Base-by-base conservation (phyloP, 2,329 filamentous ascomycete species). In the Coniella vitis region DNA sequence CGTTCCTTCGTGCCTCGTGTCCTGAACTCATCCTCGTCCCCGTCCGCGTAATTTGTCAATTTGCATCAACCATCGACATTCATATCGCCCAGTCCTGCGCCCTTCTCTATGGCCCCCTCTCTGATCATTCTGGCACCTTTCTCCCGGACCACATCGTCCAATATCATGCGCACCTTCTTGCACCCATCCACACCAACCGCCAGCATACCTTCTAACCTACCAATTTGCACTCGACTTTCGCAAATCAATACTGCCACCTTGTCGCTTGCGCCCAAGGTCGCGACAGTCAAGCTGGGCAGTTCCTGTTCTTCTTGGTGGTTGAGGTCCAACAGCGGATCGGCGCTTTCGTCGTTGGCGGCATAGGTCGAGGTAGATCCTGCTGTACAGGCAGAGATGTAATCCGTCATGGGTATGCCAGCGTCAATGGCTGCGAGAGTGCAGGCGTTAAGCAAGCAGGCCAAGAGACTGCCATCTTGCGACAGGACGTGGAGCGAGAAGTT, bases 361-460 rank as follows among this genome's bases (percentile, higher is more conserved):
- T 85, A 79, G 0, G 81, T 78, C 0, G 83, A 83, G 0, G 86
- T 88, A 13, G 84, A 87, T 4, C 90, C 93, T 0, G 89, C 87
- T 1, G 90, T 95, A 68, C 88, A 94, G 5, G 90, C 89, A 19
- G 84, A 83, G 3, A 97, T 79, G 63, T 96, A 94, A 63, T 95
- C 89, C 3, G 83, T 82, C 90, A 97, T 96, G 20, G 93, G 93
- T 17, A 98, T 85, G 45, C 93, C 93, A 1, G 93, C 93, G 63
- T 98, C 93, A 54, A 97, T 84, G 19, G 97, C 80, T 0, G 93
- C 93, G 12, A 98, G 79, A 0, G 91, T 95, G 0, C 87, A 81
- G 4, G 93, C 93, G 61, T 98, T 98, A 58, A 97, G 74, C 39
- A 91, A 88, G 0, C 90, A 86, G 0, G 91, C 90, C 17, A 98